Conservation (phyloP, 768 basidiomycete species). For the Brasilioporus rufonigricans region DNA sequence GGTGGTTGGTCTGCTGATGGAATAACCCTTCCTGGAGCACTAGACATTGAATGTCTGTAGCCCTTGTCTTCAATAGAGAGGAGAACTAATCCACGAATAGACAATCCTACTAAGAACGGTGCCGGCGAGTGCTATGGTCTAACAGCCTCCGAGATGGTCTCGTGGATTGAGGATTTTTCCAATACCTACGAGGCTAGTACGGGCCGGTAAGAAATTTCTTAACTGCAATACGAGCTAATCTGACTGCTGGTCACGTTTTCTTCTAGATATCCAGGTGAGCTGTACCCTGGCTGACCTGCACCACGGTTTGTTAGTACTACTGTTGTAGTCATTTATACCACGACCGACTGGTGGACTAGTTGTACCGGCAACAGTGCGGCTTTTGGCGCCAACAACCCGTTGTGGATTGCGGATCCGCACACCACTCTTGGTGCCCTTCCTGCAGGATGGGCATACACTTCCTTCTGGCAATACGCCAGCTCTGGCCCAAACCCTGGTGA, state of each 20-base stretch:
- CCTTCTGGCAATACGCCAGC: constrained; percentile 63
- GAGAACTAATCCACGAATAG: constrained; percentile 28
- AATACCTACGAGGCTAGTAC: constrained; percentile 52
- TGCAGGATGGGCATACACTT: constrained; percentile 53
- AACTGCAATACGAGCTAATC: not conserved
- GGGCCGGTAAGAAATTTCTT: constrained; percentile 35
- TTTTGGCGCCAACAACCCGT: constrained; percentile 50
- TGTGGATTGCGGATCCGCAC: constrained; percentile 63
- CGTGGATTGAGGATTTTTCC: constrained; percentile 63
- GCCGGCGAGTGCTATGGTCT: constrained; percentile 55
- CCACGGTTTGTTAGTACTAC: not conserved
- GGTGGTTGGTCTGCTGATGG: constrained; percentile 57
- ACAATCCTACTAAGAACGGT: constrained; percentile 51
- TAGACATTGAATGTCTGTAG: constrained; percentile 59
- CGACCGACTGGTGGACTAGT: constrained; percentile 64
- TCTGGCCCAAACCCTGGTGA: constrained; percentile 57
- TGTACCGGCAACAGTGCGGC: constrained; percentile 59
- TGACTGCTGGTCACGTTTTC: not conserved
- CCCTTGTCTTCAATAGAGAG: not conserved
- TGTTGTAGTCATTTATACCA: constrained; percentile 54
- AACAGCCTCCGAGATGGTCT: constrained; percentile 53
- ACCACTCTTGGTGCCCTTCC: constrained; percentile 54
- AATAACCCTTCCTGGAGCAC: constrained; percentile 59
- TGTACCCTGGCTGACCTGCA: not conserved
- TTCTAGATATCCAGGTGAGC: constrained; percentile 40